Conservation (phyloP, 768 basidiomycete species). For the Russula ochroleuca region DNA sequence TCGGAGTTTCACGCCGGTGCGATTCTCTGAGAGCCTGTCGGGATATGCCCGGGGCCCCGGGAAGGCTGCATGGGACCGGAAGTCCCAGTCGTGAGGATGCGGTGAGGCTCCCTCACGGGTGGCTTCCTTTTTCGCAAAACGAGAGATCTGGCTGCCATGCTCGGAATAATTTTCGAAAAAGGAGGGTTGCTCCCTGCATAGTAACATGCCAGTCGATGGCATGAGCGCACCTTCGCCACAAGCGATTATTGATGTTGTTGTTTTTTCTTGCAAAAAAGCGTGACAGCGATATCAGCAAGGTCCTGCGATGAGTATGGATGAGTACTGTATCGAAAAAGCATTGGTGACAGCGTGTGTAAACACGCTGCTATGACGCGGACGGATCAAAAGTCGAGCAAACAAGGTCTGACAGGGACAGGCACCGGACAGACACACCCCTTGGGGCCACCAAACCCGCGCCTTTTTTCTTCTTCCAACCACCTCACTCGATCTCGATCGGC, state of each 20-base stretch:
- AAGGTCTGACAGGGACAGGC: neutral
- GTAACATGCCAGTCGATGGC: no score
- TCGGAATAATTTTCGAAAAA: neutral
- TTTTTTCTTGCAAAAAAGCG: neutral
- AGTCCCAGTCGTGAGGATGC: neutral
- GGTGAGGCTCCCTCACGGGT: neutral
- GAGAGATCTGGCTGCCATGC: neutral
- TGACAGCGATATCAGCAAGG: neutral
- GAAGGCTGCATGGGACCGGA: neutral
- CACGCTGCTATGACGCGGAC: neutral
- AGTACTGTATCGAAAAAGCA: neutral
- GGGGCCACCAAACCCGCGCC: neutral
- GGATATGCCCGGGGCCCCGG: neutral
- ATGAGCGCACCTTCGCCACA: no score
- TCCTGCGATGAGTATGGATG: neutral
- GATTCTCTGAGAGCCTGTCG: slow-evolving; percentile 6
- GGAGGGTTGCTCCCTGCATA: no score
- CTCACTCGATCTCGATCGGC: slow-evolving; percentile 1
- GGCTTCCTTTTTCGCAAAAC: slow-evolving; percentile 5
- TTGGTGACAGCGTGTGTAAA: no score
- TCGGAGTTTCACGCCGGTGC: neutral
- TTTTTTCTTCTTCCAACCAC: no score
- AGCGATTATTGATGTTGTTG: no score
- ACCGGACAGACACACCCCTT: neutral
- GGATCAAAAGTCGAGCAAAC: neutral